Percentiles rank a stretch among this genome's conserved stretches.
Conservation (phyloP, 1,139 yeast genomes). For the Pichia inconspicua region DNA sequence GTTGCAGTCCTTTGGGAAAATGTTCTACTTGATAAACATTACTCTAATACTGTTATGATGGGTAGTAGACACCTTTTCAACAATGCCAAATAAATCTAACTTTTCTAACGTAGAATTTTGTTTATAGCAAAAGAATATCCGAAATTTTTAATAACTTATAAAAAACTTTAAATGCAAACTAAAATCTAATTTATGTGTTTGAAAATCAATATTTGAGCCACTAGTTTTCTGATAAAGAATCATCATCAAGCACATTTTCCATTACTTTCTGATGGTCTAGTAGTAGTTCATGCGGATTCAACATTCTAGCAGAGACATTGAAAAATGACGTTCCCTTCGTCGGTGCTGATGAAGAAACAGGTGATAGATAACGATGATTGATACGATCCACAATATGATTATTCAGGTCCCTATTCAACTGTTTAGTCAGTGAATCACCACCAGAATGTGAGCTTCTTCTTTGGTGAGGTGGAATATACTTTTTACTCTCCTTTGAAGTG, state of each 20-base stretch:
- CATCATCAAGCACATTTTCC: neutral
- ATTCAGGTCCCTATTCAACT: conserved; percentile 10
- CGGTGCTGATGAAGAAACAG: conserved; percentile 38
- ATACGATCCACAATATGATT: conserved; percentile 10
- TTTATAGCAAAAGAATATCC: neutral
- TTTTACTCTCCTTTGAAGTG: conserved; percentile 18
- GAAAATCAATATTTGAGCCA: neutral
- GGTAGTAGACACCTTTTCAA: conserved; percentile 39
- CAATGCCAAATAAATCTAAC: conserved; percentile 16
- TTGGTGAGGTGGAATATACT: conserved; percentile 44
- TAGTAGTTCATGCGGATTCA: conserved; percentile 29
- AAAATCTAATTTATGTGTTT: neutral
- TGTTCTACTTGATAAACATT: conserved; percentile 69
- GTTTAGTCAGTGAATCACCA: conserved; percentile 12
- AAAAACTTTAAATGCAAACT: neutral
- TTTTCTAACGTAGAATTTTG: neutral
- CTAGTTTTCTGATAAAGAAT: neutral
- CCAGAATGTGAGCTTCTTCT: conserved; percentile 31
- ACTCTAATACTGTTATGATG: conserved; percentile 65
- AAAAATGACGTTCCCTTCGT: conserved; percentile 23
- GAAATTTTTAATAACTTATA: neutral
- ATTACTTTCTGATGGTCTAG: conserved; percentile 18
- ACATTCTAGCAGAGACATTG: neutral
- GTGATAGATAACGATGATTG: conserved; percentile 21
- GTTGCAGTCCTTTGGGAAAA: conserved; percentile 91